Evolutionary conservation across 352 stramenopile species (phyloP).

Genomic region (Ophiocytium majus): DNA sequence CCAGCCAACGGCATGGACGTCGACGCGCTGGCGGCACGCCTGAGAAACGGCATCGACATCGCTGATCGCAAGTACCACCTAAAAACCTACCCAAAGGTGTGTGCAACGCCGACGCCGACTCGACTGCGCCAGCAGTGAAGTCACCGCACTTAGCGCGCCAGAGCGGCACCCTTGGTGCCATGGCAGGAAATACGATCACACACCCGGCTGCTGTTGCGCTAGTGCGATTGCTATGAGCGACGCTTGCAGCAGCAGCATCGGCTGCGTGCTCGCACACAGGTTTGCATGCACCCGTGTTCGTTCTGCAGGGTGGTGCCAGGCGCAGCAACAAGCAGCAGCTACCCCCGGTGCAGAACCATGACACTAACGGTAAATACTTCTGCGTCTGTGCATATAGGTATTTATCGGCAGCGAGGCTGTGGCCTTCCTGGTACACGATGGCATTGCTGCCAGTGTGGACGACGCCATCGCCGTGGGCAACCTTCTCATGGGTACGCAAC

Average conservation of each 20-base stretch:
- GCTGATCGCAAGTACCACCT: slow-evolving; percentile 22
- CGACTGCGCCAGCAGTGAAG: too few species aligned
- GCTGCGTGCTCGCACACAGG: too few species aligned
- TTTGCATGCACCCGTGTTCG: too few species aligned
- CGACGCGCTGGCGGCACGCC: not conserved
- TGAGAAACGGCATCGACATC: slow-evolving; percentile 8
- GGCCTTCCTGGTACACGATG: not conserved
- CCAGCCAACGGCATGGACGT: slow-evolving; percentile 4
- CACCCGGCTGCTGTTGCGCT: not conserved
- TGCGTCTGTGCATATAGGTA: not conserved
- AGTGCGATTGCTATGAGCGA: not conserved
- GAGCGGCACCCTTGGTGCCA: not conserved
- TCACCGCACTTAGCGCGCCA: not conserved
- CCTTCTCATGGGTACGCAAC: not conserved
- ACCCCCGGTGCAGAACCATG: not conserved
- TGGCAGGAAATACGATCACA: not conserved
- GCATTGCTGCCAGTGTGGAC: not conserved
- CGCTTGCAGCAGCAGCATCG: not conserved
- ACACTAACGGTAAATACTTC: too few species aligned
- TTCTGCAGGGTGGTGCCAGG: too few species aligned
- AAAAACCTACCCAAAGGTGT: not conserved
- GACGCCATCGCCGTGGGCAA: slow-evolving; percentile 2
- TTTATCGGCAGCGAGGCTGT: slow-evolving; percentile 7
- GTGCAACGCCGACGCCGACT: too few species aligned
- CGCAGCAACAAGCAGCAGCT: not conserved